Base-by-base conservation (phyloP, 2,329 filamentous ascomycete genomes). In the Aspergillus fumigatiaffinis region DNA sequence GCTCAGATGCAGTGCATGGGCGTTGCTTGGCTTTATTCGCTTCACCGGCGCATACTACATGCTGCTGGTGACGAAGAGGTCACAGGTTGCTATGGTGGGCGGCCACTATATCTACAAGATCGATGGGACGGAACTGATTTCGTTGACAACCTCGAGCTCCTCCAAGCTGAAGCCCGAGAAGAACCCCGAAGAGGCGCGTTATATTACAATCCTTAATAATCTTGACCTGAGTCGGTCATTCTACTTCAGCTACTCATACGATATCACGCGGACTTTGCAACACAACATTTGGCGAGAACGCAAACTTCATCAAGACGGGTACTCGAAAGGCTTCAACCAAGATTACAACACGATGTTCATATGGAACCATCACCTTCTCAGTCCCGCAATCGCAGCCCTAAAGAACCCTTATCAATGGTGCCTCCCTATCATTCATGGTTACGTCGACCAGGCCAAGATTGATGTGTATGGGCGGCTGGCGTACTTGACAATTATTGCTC, bases 181-280 rank as follows among this genome's bases (percentile, higher is more conserved):
- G 53, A 94, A 95, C 66, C 84, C 90, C 0, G 93, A 97, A 71
- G 94, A 99, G 75, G 87, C 89, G 42, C 87, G 93, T 28, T 97
- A 96, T 68, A 81, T 97, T 35, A 84, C 85, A 26, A 97, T 97
- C 53, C 80, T 99, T 48, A 92, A 90, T 71, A 96, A 96, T 64
- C 81, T 99, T 32, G 94, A 99, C 72, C 78, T 99, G 59, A 92
- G 89, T 0, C 84, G 89, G 56, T 95, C 90, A 0, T 99, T 99
- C 73, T 99, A 99, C 75, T 99, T 97, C 78, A 97, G 93, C 77
- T 97, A 97, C 72, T 95, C 93, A 0, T 99, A 99, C 76, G 91
- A 99, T 71, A 89, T 97, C 64, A 99, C 94, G 0, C 85, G 87
- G 54, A 96, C 92, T 1, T 79, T 99, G 50, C 94, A 99, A 72